phyloP scores from a whole-genome alignment of 371 early-diverging fungal species.

The Syncephalis fuscata region DNA sequence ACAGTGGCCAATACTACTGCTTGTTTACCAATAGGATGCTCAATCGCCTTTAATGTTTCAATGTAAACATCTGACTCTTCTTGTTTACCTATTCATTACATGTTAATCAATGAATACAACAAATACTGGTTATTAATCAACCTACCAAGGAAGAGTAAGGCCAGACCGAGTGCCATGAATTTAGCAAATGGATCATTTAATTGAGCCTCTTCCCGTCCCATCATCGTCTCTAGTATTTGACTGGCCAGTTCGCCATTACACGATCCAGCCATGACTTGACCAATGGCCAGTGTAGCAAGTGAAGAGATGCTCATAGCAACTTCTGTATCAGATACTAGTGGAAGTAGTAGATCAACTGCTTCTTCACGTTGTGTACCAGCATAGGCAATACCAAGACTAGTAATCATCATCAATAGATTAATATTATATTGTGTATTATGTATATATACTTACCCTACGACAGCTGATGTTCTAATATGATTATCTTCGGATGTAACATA shows the following conservation, averaged over 20 bases:
- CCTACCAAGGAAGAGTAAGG: conserved; percentile 58
- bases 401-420: conserved; percentile 4
- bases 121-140: conserved; percentile 1
- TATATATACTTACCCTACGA: conserved; percentile 39
- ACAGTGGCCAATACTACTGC: conserved; percentile 75
- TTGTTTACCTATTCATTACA: conserved; percentile 43
- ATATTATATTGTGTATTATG: neutral
- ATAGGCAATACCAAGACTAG: conserved; percentile 86
- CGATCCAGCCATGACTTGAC: conserved; percentile 81
- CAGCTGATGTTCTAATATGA: conserved; percentile 35
- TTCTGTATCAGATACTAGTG: conserved; percentile 68
- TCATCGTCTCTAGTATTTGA: conserved; percentile 85
- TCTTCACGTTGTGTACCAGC: conserved; percentile 83
- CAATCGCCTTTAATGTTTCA: conserved; percentile 89
- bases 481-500: conserved; percentile 40
- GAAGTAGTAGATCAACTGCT: conserved; percentile 62
- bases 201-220: conserved; percentile 77
- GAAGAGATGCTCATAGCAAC: conserved; percentile 79
- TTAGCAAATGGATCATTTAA: conserved; percentile 68
- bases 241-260: conserved; percentile 85
- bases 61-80: conserved; percentile 79
- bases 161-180: conserved; percentile 87
- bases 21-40: conserved; percentile 78
- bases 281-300: conserved; percentile 80
- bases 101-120: neutral